These are phyloP conservation scores for Skeletonema marinoi DNA, from an alignment of 108 stramenopile genomes.

Conservation along the genomic window DNA sequence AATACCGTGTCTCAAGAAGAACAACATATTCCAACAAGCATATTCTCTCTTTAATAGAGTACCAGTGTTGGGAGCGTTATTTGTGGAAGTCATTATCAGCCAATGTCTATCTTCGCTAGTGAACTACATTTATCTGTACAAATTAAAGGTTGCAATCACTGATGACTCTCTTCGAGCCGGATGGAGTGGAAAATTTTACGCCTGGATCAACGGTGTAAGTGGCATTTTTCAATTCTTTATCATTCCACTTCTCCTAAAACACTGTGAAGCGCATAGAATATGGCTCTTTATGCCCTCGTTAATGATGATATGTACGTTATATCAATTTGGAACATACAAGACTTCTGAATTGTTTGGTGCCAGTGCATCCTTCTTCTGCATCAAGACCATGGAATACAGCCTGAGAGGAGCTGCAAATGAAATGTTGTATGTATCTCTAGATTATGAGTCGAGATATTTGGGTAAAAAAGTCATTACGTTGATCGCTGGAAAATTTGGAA, in stretches of 20 bases:
- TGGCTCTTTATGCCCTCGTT: conserved; percentile 57
- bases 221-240: conserved; percentile 65
- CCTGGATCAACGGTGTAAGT: conserved; percentile 58
- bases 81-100: conserved; percentile 56
- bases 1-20: conserved; percentile 21
- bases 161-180: conserved; percentile 55
- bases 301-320: conserved; percentile 50
- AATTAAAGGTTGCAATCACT: conserved; percentile 54
- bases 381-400: conserved; percentile 68
- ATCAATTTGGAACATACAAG: conserved; percentile 26
- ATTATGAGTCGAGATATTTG: conserved; percentile 64
- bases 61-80: conserved; percentile 56
- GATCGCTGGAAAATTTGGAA: conserved; percentile 63
- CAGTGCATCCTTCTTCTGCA: conserved; percentile 48
- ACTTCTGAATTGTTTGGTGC: conserved; percentile 37
- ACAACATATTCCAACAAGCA: conserved; percentile 42
- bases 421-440: conserved; percentile 61
- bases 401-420: conserved; percentile 55
- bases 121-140: conserved; percentile 54
- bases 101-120: conserved; percentile 58
- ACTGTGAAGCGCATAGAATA: conserved; percentile 35
- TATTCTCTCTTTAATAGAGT: conserved; percentile 50
- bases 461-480: conserved; percentile 64
- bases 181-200: conserved; percentile 60
- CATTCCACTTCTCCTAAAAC: conserved; percentile 46